Base-by-base conservation (phyloP, 495 filamentous ascomycete genomes). In the Neurospora cerealis region DNA sequence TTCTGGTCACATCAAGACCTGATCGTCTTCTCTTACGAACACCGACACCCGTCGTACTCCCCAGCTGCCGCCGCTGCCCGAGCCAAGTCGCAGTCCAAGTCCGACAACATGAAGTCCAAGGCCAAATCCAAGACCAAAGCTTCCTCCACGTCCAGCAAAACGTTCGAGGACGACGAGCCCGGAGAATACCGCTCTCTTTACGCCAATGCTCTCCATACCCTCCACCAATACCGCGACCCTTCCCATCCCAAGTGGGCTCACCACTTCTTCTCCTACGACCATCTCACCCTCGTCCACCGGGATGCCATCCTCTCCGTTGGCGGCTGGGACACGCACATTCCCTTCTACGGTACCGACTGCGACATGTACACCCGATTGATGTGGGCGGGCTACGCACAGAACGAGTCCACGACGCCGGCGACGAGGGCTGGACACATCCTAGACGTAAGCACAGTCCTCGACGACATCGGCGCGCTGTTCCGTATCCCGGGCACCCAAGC, bases 1-100 rank as follows among this genome's bases (percentile, higher is more conserved):
- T 91, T 88, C 83, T 91, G 88, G 89, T 79, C 83, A 41, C 88
- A 90, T 74, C 86, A 88, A 83, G 89, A 91, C 77, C 78, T 89
- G 9, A 77, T 88, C 0, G 87, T 84, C 19, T 79, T 90, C 38
- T 86, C 86, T 40, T 73, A 80, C 75, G 82, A 86, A 66, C 78
- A 83, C 39, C 21, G 46, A 13, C 46, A 24, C 21, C 46, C 46
- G 2, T 54, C 46, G 1, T 54, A 54, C 2, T 54, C 21, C 9
- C n/a, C 44, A 21, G 44, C n/a, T 24, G 44, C 44, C 19, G 39
- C 39, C 13, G 39, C 41, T 19, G 41, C 41, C 17, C 41, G 79
- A 79, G 17, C 40, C 69, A 7, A 37, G 28, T 6, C 32, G 7
- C 19, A 42, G 13, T 15, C 32, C 41, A 19, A 40, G 13, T 32